Base-by-base conservation (phyloP, 768 basidiomycete genomes). In the Phaeolepiota aurea region DNA sequence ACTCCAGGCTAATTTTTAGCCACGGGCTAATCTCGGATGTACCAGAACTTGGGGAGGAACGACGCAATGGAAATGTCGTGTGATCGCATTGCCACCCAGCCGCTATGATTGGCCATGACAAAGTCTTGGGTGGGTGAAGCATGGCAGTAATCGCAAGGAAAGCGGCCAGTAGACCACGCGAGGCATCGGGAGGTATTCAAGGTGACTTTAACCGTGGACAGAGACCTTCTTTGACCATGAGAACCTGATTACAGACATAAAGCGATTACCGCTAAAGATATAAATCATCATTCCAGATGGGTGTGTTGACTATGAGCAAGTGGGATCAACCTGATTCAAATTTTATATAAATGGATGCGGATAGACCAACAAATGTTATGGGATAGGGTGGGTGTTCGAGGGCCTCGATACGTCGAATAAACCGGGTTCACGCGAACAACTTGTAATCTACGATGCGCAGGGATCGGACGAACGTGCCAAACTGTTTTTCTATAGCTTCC, bases 381-480 rank as follows among this genome's bases (percentile, higher is more conserved):
- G n/a, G 33, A 38, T 30, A 40, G 32, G 7, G 22, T 35, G 33
- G 7, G 9, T 5, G 7, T 35, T 35, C 18, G 9, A 35, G 33
- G 16, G 33, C 33, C n/a, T n/a, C n/a, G n/a, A n/a, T n/a, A n/a
- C n/a, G n/a, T n/a, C n/a, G n/a, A n/a, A n/a, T n/a, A n/a, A n/a
- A n/a, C n/a, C n/a, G n/a, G n/a, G n/a, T n/a, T 36, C 44, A 84
- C 37, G 63, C 77, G 58, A 94, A 93, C 37, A 94, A 66, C 13
- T 53, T 65, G 54, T 75, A 85, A 56, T 92, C 76, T 22, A 72
- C 51, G 46, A 94, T 82, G 40, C 57, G 61, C 37, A 96, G 62
- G 32, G 84, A 77, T 44, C 59, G 59, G 20, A 75, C 71, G 11
- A 85, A 69, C 1, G 55, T 46, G 12, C 71, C 54, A 45, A 88